These are phyloP conservation scores for Ajuga chamaepitys DNA, from an alignment of 257 asterid species.

Conservation along the genomic window DNA sequence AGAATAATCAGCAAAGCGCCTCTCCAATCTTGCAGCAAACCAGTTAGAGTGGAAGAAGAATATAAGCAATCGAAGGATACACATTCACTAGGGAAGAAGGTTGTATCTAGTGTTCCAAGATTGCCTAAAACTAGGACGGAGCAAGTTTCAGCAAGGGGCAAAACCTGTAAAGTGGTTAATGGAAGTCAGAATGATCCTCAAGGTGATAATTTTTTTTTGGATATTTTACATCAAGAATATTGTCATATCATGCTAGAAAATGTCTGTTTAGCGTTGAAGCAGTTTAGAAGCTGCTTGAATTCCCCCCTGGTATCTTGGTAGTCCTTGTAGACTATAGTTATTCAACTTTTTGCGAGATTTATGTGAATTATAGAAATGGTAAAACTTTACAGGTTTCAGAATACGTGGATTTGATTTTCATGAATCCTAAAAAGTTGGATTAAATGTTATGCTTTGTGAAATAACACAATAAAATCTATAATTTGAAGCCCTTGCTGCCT, in stretches of 20 bases:
- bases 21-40: conserved; percentile 17
- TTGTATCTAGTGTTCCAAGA: conserved; percentile 39
- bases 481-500: background rate
- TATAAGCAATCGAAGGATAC: conserved; percentile 6
- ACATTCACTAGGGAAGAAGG: conserved; percentile 1
- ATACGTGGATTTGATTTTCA: too few relatives aligned
- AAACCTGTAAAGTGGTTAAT: conserved; percentile 3
- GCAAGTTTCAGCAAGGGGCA: conserved; percentile 19
- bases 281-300: background rate
- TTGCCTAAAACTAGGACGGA: conserved; percentile 35
- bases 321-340: conserved; percentile 3
- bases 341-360: background rate
- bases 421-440: background rate
- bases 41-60: conserved; percentile 7
- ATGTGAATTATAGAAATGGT: background rate
- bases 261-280: background rate
- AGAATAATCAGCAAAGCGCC: conserved; percentile 29
- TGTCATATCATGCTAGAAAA: background rate
- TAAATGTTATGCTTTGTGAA: background rate
- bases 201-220: conserved; percentile 16
- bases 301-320: background rate
- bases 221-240: background rate
- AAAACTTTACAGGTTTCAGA: background rate
- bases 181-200: conserved; percentile 21
- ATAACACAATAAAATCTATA: background rate